Percentiles rank a stretch among this genome's conserved stretches.
Conservation (phyloP, 208 protist genomes). For the Balamuthia mandrillaris region DNA sequence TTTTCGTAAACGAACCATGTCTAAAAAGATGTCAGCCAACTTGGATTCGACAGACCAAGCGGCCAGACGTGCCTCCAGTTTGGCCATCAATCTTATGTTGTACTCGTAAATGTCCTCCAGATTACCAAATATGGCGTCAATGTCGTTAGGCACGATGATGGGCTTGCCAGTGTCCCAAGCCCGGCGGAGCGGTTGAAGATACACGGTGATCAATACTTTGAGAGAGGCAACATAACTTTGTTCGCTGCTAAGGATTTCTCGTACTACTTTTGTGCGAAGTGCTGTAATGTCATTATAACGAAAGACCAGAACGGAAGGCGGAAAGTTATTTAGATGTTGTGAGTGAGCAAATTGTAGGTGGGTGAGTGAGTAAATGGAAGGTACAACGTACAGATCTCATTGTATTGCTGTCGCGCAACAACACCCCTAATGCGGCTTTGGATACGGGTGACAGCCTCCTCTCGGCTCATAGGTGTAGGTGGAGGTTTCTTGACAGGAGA, state of each 20-base stretch:
- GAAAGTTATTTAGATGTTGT: not conserved
- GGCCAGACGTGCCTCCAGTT: not conserved
- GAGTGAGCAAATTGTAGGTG: not conserved
- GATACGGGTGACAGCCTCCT: not conserved
- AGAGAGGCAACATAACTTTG: not conserved
- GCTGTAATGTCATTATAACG: not conserved
- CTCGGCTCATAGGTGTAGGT: not conserved
- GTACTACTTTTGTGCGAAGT: not conserved
- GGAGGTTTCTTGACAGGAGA: too few relatives aligned
- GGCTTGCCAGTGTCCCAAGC: conserved; percentile 2
- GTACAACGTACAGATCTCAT: not conserved
- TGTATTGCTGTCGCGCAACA: not conserved
- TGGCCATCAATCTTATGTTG: not conserved
- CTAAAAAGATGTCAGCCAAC: conserved; percentile 17
- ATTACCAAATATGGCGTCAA: not conserved
- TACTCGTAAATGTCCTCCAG: conserved; percentile 27
- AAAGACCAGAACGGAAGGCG: not conserved
- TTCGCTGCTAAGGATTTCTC: not conserved
- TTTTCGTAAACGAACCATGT: not conserved
- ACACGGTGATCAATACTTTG: not conserved
- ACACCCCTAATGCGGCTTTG: not conserved
- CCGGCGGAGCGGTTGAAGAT: not conserved
- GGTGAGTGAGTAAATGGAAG: not conserved
- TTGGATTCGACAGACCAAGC: not conserved
- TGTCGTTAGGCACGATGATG: not conserved